Base-by-base conservation (phyloP, 352 stramenopile genomes). In the Pythium brassicae region DNA sequence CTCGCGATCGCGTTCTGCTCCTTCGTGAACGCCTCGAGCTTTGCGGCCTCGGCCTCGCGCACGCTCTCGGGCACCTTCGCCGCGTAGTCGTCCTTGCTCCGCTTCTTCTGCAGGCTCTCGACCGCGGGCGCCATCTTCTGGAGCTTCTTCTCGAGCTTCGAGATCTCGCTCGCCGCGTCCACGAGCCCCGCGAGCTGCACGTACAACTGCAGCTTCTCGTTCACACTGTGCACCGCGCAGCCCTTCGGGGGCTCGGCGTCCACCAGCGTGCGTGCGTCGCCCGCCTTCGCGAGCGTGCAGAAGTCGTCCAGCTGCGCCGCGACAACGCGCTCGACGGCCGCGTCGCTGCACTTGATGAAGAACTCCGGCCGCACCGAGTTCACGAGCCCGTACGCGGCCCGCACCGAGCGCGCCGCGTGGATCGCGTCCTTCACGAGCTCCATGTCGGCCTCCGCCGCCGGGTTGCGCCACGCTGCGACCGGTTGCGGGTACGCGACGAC, bases 391-490 rank as follows among this genome's bases (percentile, higher is more conserved):
- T 94, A 95, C 72, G 92, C 85, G 12, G 81, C 85, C 67, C 84
- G 83, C 26, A 99, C 81, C n/a, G 97, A 99, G 44, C 97, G 83
- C 40, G 87, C 97, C 19, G 92, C 92, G 69, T 98, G 87, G 67
- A 99, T 96, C 50, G 98, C 86, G 19, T 97, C 95, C 80, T 98
- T 97, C 50, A 92, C 73, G 7, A 95, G 68, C 46, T 92, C 78
- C 91, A 99, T 99, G 40, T 90, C 87, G 43, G 82, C 65, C 68
- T 99, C 97, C 29, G 81, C 76, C 44, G 84, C 77, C 5, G 76
- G 50, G 74, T 98, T 90, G 35, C 61, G 83, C 83, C 96, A 99
- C n/a, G 57, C 65, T 9, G 80, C 70, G 50, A 86, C 71, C 10
- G 81, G 59, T 32, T 88, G 72, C n/a, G 86, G 86, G 69, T 93